Conservation (phyloP, 2,329 filamentous ascomycete species). For the Ophiostoma sp. region DNA sequence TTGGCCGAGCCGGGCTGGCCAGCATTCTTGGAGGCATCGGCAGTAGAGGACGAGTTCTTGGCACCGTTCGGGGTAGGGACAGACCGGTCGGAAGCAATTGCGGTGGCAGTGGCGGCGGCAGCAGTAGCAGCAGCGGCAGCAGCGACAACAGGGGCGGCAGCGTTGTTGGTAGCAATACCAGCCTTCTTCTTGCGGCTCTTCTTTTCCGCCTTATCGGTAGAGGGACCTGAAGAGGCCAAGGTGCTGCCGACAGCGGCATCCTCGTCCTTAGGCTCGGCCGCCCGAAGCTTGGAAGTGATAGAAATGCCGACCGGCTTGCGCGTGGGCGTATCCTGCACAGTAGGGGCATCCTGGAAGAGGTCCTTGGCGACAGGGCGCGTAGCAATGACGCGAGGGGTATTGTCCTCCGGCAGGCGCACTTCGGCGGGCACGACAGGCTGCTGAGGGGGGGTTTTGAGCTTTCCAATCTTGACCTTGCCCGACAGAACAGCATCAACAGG, state of each 20-base stretch:
- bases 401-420: conserved; percentile 42
- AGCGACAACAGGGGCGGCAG: not conserved
- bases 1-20: not conserved
- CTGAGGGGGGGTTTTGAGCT: conserved; percentile 53
- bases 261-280: conserved; percentile 44
- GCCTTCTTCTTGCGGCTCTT: conserved; percentile 65
- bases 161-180: conserved; percentile 35
- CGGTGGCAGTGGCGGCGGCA: conserved; percentile 27
- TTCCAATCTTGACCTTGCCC: conserved; percentile 68
- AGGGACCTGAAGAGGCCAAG: not conserved
- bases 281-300: conserved; percentile 37
- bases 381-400: conserved; percentile 34
- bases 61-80: conserved; percentile 40
- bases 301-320: conserved; percentile 32
- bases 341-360: conserved; percentile 30
- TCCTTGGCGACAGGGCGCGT: conserved; percentile 37
- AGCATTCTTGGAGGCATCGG: conserved; percentile 29
- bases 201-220: conserved; percentile 56
- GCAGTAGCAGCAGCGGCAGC: conserved; percentile 18
- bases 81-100: conserved; percentile 27
- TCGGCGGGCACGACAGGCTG: conserved; percentile 36
- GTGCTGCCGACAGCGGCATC: conserved; percentile 32
- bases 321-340: conserved; percentile 33
- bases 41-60: conserved; percentile 26
- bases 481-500: conserved; percentile 70